Conservation (phyloP, 1,284 basidiomycete genomes). For the Leccinum griseonigrum region DNA sequence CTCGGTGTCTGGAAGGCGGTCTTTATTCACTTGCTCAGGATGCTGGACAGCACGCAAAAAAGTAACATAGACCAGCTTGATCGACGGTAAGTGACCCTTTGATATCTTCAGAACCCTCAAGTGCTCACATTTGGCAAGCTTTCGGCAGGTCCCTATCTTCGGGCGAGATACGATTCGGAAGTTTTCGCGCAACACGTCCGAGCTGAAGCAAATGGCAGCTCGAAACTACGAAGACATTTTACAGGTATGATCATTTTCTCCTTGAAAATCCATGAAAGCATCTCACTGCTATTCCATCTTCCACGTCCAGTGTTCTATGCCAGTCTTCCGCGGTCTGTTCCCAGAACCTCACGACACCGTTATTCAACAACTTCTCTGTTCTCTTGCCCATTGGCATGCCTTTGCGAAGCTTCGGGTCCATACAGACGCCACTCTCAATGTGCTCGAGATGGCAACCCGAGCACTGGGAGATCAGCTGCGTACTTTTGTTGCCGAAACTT, state of each 20-base stretch:
- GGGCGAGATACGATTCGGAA: background rate
- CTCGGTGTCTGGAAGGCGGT: background rate
- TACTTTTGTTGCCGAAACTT: too few species aligned
- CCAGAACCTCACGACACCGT: too few species aligned
- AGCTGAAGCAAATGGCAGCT: background rate
- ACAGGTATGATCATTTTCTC: background rate
- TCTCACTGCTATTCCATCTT: background rate
- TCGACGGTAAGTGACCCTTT: background rate
- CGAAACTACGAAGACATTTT: background rate
- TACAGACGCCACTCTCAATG: too few species aligned
- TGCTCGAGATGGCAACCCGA: too few species aligned
- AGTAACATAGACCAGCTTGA: background rate
- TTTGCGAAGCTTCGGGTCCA: too few species aligned
- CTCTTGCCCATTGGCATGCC: too few species aligned
- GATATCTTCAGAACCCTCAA: background rate
- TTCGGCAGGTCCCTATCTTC: background rate
- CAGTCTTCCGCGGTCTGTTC: background rate
- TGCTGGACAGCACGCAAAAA: background rate
- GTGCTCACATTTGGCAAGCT: background rate
- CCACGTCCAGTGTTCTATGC: background rate
- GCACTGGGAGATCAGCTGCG: too few species aligned
- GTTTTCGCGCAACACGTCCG: background rate
- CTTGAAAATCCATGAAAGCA: background rate
- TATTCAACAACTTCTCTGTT: too few species aligned
- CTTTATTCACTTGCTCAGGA: background rate